Evolutionary conservation across 2,329 filamentous ascomycete genomes (phyloP), one percentile per base, ranked within the genome.

Genomic region (Stromatinia cepivora): DNA sequence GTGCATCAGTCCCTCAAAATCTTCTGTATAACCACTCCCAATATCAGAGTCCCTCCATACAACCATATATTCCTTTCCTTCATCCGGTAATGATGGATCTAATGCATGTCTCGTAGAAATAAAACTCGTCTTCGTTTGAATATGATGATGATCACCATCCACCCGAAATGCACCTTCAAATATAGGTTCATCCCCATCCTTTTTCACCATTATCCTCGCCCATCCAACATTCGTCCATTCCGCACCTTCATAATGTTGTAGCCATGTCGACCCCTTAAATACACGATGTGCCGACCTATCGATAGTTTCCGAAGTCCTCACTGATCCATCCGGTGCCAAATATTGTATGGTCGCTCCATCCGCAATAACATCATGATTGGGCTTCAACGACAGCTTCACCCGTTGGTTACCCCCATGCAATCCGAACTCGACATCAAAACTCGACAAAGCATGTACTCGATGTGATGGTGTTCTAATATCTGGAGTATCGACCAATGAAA

Each of bases 31-130:
- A 82, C 79, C 73, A 36, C 67, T 58, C 28, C 70, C 70, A 76
- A 97, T 88, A 79, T 99, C 95, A 39, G 93, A 97, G 78, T 98
- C 94, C 73, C 94, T 88, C 85, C 92, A 98, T 1, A 97, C 86
- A 48, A 97, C 85, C 94, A 99, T 95, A 77, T 87, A 90, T 71
- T 97, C 92, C 45, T 89, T 86, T 6, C 82, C 84, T 58, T 82
- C 80, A 42, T 83, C 78, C 45, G 81, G 79, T 39, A 77, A 73
- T 20, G 85, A 81, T 2, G 93, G 92, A 78, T 99, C 95, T 57
- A 89, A 82, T 31, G 82, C 79, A 71, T 92, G 87, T 77, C 87
- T 90, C 58, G 92, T 93, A 73, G 87, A 84, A 77, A 87, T 84
- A 77, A 95, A 99, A 71, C 88, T 90, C 39, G 86, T 85, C 72